Evolutionary conservation across 192 early-diverging fungal species (phyloP), one percentile per base, ranked within the genome.

Genomic region (Entomortierella beljakovae): DNA sequence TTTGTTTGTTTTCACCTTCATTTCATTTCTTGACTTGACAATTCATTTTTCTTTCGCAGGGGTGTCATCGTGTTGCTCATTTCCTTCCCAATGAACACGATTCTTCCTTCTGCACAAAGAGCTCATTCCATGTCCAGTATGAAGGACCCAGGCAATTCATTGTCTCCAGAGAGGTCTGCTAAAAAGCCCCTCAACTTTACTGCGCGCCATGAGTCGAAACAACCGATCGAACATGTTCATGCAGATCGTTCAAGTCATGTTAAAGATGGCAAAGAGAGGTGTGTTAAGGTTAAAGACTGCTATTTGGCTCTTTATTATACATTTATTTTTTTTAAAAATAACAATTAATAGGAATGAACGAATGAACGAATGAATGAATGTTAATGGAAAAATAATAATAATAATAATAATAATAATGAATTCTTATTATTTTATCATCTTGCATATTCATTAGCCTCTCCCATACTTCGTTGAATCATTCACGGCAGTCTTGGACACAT

Each of bases 401-500:
- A n/a, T n/a, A n/a, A n/a, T n/a, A n/a, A n/a, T n/a, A n/a, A n/a
- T n/a, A n/a, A n/a, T n/a, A n/a, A n/a, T n/a, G n/a, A n/a, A n/a
- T n/a, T n/a, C n/a, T n/a, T n/a, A n/a, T n/a, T n/a, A n/a, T n/a
- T n/a, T n/a, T n/a, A n/a, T n/a, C n/a, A n/a, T n/a, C n/a, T n/a
- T n/a, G n/a, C n/a, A n/a, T n/a, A n/a, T n/a, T n/a, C n/a, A n/a
- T n/a, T n/a, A n/a, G n/a, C n/a, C n/a, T n/a, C n/a, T n/a, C n/a
- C 53, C 43, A 46, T 25, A 42, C 69, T n/a, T 72, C 70, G 2
- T 48, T 64, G 52, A 58, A 34, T 9, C 62, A 40, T 18, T 72
- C 70, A 46, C 70, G 70, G 32, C 70, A 72, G 57, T 63, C 73
- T 15, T 77, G 73, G 73, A 77, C 66, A 33, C 73, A 77, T 18